These are phyloP conservation scores for Recurvomyces mirabilis DNA, from an alignment of 495 filamentous ascomycete genomes.

Conservation along the genomic window DNA sequence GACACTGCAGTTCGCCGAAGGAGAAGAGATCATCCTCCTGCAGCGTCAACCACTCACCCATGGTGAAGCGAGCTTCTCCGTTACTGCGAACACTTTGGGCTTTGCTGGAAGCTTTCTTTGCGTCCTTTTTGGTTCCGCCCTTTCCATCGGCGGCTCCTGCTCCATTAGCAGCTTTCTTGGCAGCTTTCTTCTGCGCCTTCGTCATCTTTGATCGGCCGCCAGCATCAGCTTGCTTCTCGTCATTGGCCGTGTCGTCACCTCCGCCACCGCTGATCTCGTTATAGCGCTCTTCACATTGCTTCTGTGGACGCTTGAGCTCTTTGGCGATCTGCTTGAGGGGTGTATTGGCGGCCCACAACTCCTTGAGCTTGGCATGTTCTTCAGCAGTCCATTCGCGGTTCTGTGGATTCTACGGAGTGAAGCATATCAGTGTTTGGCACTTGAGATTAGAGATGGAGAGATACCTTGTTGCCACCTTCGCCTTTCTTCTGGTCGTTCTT, in stretches of 20 bases:
- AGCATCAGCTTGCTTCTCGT: conserved; percentile 5
- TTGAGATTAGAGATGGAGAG: background rate
- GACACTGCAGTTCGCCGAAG: conserved; percentile 22
- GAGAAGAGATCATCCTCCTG: conserved; percentile 17
- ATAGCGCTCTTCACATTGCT: conserved; percentile 4
- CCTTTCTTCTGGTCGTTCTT: conserved; percentile 9
- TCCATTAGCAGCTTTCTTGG: background rate
- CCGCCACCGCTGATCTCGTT: conserved; percentile 13
- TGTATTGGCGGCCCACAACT: conserved; percentile 15
- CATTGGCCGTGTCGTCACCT: conserved; percentile 8
- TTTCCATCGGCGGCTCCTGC: background rate
- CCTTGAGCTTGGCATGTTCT: conserved; percentile 18
- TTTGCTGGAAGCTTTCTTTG: background rate
- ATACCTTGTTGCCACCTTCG: conserved; percentile 15
- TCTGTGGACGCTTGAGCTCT: conserved; percentile 10
- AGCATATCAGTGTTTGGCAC: background rate
- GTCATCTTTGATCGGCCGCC: background rate
- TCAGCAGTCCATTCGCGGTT: conserved; percentile 1
- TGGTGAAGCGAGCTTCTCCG: conserved; percentile 11
- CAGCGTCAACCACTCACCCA: conserved; percentile 13
- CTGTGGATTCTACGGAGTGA: background rate
- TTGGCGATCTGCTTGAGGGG: conserved; percentile 15
- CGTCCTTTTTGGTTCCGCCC: background rate
- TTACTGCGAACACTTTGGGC: background rate
- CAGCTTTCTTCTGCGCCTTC: conserved; percentile 9